Percentiles rank a stretch among this genome's conserved stretches.
phyloP scores from a whole-genome alignment of 2,329 filamentous ascomycete genomes.

The Teratosphaeria gauchensis region DNA sequence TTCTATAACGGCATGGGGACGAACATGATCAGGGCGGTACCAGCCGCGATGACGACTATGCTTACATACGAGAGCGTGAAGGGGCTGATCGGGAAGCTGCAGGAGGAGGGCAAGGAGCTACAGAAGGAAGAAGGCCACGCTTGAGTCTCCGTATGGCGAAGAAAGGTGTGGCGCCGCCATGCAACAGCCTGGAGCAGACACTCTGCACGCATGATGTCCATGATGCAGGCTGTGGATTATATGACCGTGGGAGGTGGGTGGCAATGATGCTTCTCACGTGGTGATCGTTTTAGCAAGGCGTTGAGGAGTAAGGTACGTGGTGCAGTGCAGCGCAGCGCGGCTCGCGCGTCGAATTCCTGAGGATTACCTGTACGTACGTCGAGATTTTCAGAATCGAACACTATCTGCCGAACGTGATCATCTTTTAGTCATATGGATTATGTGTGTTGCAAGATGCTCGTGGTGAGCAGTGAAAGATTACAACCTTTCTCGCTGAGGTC shows the following conservation, averaged over 20 bases:
- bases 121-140: slow-evolving; percentile 4
- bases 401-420: neutral
- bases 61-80: slow-evolving; percentile 81
- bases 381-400: neutral
- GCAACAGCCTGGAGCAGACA: neutral
- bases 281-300: slow-evolving; percentile 2
- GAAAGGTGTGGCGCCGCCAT: neutral
- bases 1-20: slow-evolving; percentile 97
- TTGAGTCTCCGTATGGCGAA: neutral
- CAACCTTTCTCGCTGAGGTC: no score
- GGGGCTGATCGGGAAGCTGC: slow-evolving; percentile 43
- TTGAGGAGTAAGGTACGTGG: slow-evolving; percentile 1
- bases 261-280: neutral
- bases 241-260: neutral
- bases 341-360: neutral
- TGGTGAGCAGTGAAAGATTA: no score
- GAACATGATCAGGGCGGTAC: slow-evolving; percentile 92
- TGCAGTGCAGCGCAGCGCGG: neutral
- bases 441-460: no score
- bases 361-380: neutral
- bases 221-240: neutral
- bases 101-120: slow-evolving; percentile 39
- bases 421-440: neutral
- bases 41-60: slow-evolving; percentile 94
- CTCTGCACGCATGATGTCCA: neutral